A percentile compares a stretch with the other conserved stretches of the same genome.
These are phyloP conservation scores for Plantago ovata DNA, from an alignment of 257 asterid species.

Conservation along the genomic window DNA sequence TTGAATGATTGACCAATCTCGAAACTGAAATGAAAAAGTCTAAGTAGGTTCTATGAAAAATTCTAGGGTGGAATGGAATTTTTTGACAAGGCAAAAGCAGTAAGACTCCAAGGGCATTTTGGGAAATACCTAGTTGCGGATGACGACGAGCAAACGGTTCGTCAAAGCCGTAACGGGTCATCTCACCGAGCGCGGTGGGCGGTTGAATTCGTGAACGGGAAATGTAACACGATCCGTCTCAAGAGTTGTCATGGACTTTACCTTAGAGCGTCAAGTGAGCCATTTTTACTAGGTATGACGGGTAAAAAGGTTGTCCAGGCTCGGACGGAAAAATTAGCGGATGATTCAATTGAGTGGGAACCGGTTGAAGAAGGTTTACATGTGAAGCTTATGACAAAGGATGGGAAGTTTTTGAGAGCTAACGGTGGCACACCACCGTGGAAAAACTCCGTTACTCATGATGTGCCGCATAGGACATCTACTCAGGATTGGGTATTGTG, in stretches of 20 bases:
- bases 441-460: slow-evolving; percentile 76
- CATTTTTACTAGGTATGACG: slow-evolving; percentile 69
- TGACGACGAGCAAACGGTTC: slow-evolving; percentile 52
- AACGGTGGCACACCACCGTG: slow-evolving; percentile 82
- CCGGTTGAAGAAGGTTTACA: slow-evolving; percentile 58
- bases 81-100: slow-evolving; percentile 47
- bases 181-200: slow-evolving; percentile 55
- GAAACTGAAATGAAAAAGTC: too few relatives aligned
- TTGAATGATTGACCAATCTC: too few relatives aligned
- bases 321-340: slow-evolving; percentile 26
- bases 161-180: slow-evolving; percentile 64
- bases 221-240: slow-evolving; percentile 39
- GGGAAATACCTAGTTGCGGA: slow-evolving; percentile 64
- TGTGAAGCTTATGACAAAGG: slow-evolving; percentile 55
- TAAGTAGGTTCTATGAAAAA: not conserved
- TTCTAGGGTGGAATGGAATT: slow-evolving; percentile 50
- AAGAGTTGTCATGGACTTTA: slow-evolving; percentile 66
- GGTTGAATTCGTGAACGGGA: slow-evolving; percentile 57
- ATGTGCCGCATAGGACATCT: slow-evolving; percentile 68
- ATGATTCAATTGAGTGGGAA: slow-evolving; percentile 50
- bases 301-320: slow-evolving; percentile 66
- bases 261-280: slow-evolving; percentile 59
- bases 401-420: slow-evolving; percentile 67
- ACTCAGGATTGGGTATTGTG: slow-evolving; percentile 77
- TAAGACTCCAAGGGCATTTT: slow-evolving; percentile 56